These are phyloP conservation scores for Sporisorium exsertum DNA, from an alignment of 1,284 basidiomycete species.

Conservation along the genomic window DNA sequence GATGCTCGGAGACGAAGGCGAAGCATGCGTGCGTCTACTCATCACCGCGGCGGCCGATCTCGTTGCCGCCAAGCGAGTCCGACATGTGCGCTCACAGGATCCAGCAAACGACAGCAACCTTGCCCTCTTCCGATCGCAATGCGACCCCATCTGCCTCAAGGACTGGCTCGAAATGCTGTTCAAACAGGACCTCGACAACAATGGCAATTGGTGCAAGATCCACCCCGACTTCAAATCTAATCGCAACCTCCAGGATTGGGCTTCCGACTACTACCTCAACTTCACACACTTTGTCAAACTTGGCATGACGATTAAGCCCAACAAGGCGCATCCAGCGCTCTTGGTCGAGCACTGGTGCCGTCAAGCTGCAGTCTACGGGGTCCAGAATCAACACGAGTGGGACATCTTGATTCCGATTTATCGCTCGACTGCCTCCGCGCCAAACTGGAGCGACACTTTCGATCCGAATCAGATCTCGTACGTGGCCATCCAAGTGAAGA, in stretches of 20 bases:
- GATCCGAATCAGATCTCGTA: constrained; percentile 14
- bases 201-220: neutral
- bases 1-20: constrained; percentile 19
- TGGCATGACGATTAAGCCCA: neutral
- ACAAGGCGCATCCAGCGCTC: neutral
- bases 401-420: neutral
- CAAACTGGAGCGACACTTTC: neutral
- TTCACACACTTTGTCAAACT: constrained; percentile 13
- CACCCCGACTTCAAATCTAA: too few species aligned
- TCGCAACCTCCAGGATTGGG: constrained; percentile 1
- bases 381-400: neutral
- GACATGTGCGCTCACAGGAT: too few species aligned
- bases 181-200: neutral
- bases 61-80: neutral
- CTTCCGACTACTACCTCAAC: constrained; percentile 13
- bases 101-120: neutral
- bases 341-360: neutral
- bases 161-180: neutral
- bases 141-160: neutral
- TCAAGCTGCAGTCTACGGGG: neutral
- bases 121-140: neutral
- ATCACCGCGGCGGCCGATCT: constrained; percentile 12
- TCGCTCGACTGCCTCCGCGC: neutral
- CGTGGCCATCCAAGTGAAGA: constrained; percentile 6
- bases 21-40: constrained; percentile 47